Percentiles rank a stretch among this genome's conserved stretches.
Conservation (phyloP, 108 stramenopile species). For the Skeletonema costatum region DNA sequence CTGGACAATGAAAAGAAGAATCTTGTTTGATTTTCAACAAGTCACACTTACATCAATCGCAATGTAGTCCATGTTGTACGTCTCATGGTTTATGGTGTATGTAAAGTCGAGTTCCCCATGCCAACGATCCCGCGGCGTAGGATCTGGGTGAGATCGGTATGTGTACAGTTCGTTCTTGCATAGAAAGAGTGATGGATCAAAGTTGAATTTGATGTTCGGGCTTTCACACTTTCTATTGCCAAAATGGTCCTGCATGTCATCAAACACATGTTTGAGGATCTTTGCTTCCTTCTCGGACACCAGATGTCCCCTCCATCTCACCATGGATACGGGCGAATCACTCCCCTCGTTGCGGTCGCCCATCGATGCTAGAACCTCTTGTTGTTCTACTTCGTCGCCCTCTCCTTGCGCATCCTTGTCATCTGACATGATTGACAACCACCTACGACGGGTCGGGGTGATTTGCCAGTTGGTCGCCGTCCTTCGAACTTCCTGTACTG, state of each 20-base stretch:
- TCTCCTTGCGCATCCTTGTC: neutral
- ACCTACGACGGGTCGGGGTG: neutral
- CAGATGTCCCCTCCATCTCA: neutral
- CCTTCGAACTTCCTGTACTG: neutral
- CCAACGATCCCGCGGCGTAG: neutral
- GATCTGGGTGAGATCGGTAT: neutral
- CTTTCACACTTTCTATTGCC: neutral
- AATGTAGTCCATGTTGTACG: slow-evolving; percentile 1
- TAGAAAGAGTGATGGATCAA: neutral
- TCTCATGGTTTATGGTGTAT: neutral
- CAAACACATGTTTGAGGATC: slow-evolving; percentile 1
- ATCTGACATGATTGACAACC: neutral
- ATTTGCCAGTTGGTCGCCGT: neutral
- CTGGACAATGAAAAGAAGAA: neutral
- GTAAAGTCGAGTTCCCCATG: neutral
- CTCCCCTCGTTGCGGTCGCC: neutral
- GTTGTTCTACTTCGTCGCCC: neutral
- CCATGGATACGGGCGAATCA: neutral
- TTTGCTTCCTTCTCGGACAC: neutral
- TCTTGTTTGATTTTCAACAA: neutral
- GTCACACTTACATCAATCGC: neutral
- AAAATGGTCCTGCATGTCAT: neutral
- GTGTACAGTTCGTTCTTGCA: neutral
- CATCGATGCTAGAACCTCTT: neutral
- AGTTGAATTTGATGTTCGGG: neutral